Percentiles rank a stretch among this genome's conserved stretches.
phyloP scores from a whole-genome alignment of 768 basidiomycete species.

The Suillus ampliporus region DNA sequence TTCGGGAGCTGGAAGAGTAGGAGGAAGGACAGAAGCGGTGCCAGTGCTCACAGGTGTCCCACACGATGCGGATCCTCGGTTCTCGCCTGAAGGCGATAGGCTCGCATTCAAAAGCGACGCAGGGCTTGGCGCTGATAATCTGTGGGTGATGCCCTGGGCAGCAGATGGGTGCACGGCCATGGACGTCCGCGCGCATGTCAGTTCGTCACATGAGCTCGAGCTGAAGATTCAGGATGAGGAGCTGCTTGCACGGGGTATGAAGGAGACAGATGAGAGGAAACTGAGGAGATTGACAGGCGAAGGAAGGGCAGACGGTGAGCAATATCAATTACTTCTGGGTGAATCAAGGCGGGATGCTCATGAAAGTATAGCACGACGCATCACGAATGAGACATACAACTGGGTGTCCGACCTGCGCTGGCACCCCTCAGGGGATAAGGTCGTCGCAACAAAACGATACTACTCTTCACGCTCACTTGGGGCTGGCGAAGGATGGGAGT shows the following conservation, averaged over 20 bases:
- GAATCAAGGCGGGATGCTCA: constrained; percentile 7
- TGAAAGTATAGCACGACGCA: constrained; percentile 41
- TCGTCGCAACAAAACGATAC: constrained; percentile 83
- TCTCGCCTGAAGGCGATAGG: constrained; percentile 68
- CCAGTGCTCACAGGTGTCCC: constrained; percentile 70
- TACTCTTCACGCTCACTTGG: constrained; percentile 66
- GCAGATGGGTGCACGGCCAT: constrained; percentile 60
- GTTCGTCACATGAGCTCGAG: constrained; percentile 39
- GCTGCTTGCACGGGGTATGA: constrained; percentile 52
- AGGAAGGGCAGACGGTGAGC: constrained; percentile 55
- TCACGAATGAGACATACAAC: constrained; percentile 79
- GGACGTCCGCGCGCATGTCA: constrained; percentile 50
- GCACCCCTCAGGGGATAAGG: constrained; percentile 64
- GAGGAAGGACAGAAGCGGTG: constrained; percentile 47
- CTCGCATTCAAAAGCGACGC: constrained; percentile 77
- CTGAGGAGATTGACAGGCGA: constrained; percentile 57
- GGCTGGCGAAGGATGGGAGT: constrained; percentile 79
- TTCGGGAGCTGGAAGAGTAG: constrained; percentile 26
- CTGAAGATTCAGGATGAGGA: constrained; percentile 49
- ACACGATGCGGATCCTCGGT: constrained; percentile 73
- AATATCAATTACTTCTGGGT: neutral
- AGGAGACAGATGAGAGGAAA: constrained; percentile 55
- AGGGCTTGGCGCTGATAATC: constrained; percentile 73
- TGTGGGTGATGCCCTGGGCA: constrained; percentile 71
- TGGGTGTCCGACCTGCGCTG: constrained; percentile 74